Percentiles rank a stretch among this genome's conserved stretches.
These are phyloP conservation scores for Zymoseptoria ardabiliae DNA, from an alignment of 2,329 filamentous ascomycete genomes.

Conservation along the genomic window DNA sequence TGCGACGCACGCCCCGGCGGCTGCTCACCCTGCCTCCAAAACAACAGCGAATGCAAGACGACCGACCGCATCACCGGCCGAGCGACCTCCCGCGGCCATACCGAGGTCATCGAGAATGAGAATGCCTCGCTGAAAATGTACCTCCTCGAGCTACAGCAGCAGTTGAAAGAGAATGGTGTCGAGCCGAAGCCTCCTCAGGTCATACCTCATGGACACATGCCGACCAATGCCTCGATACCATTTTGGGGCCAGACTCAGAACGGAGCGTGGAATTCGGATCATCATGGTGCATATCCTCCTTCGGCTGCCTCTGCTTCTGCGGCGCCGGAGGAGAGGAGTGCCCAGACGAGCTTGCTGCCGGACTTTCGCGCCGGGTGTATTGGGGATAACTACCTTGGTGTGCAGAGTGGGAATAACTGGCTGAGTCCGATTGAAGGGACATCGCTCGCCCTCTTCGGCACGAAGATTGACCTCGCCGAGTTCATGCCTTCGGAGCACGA, in stretches of 20 bases:
- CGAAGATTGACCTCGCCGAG: conserved; percentile 69
- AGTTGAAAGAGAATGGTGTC: conserved; percentile 54
- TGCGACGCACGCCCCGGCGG: conserved; percentile 75
- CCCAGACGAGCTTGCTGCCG: conserved; percentile 29
- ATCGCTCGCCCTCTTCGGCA: conserved; percentile 68
- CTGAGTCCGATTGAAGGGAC: conserved; percentile 70
- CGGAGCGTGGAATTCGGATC: not conserved
- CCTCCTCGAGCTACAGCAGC: conserved; percentile 60
- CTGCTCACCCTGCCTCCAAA: conserved; percentile 73
- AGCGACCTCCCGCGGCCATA: conserved; percentile 69
- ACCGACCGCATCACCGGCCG: conserved; percentile 81
- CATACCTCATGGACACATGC: conserved; percentile 3
- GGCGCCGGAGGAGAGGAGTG: not conserved
- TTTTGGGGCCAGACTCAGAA: not conserved
- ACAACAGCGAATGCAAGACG: conserved; percentile 70
- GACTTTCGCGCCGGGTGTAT: conserved; percentile 41
- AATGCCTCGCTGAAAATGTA: conserved; percentile 59
- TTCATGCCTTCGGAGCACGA: conserved; percentile 62
- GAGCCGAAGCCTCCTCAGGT: conserved; percentile 37
- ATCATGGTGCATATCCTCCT: not conserved
- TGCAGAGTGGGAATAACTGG: conserved; percentile 54
- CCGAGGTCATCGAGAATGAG: conserved; percentile 68
- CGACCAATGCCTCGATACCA: not conserved
- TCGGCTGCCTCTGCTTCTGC: not conserved
- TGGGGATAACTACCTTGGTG: conserved; percentile 60